A percentile compares a stretch with the other conserved stretches of the same genome.
phyloP scores from a whole-genome alignment of 2,329 filamentous ascomycete genomes.

The Sporothrix inflata region DNA sequence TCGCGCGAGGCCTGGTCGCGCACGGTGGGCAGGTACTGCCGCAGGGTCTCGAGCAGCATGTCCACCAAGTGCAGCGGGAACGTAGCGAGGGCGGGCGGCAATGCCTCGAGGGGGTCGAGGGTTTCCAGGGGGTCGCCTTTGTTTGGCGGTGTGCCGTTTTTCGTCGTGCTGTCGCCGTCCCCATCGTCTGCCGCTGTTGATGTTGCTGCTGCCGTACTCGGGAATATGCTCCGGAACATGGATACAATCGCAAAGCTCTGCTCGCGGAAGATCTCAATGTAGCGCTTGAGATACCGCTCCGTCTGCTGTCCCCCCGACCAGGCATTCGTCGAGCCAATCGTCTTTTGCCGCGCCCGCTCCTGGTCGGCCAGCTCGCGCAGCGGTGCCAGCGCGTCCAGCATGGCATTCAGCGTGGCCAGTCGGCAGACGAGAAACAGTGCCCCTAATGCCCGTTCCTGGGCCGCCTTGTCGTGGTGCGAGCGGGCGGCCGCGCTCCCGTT shows the following conservation, averaged over 20 bases:
- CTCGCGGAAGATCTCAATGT: constrained; percentile 96
- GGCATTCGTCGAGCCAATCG: constrained; percentile 45
- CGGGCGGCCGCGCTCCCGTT: background rate
- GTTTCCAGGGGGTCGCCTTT: background rate
- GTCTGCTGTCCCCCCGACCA: constrained; percentile 85
- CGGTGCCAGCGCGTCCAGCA: constrained; percentile 81
- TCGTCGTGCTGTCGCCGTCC: background rate
- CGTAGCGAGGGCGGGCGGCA: constrained; percentile 77
- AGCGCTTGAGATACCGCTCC: constrained; percentile 90
- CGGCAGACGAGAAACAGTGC: constrained; percentile 87
- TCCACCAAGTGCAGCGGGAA: constrained; percentile 84
- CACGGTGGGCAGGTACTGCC: constrained; percentile 77
- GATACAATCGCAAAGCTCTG: constrained; percentile 96
- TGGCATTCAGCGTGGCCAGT: constrained; percentile 75
- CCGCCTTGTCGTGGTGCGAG: constrained; percentile 35
- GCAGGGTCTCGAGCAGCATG: constrained; percentile 76
- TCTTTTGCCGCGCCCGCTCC: constrained; percentile 59
- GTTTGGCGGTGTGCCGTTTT: background rate
- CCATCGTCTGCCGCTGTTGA: constrained; percentile 8
- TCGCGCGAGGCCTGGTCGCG: constrained; percentile 79
- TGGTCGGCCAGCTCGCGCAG: constrained; percentile 88
- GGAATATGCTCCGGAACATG: constrained; percentile 90
- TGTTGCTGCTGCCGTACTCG: constrained; percentile 41
- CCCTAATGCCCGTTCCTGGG: constrained; percentile 70
- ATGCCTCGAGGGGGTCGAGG: constrained; percentile 54